Evolutionary conservation across 2,329 filamentous ascomycete genomes (phyloP).

Genomic region (Claviceps digitariae): DNA sequence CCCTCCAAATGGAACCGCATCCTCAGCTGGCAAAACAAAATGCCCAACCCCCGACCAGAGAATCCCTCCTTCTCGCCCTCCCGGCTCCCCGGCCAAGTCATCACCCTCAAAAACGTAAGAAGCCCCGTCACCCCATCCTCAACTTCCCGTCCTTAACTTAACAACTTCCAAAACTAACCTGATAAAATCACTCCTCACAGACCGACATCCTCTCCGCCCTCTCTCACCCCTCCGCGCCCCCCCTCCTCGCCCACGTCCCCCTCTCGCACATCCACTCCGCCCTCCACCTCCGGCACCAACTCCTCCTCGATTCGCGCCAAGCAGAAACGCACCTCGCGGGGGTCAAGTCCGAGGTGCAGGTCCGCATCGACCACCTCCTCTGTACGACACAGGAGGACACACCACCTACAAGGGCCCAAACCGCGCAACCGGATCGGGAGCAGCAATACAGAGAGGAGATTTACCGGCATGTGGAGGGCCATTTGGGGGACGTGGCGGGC

Average conservation of each 20-base stretch:
- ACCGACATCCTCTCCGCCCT: conserved; percentile 12
- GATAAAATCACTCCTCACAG: too few relatives aligned
- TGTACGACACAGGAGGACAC: background rate
- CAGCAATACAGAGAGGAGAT: conserved; percentile 8
- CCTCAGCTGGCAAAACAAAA: background rate
- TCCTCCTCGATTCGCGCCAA: conserved; percentile 5
- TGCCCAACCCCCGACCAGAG: background rate
- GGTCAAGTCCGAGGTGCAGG: background rate
- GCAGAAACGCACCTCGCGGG: background rate
- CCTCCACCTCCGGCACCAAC: conserved; percentile 10
- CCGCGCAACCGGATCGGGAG: background rate
- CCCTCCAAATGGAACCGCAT: background rate
- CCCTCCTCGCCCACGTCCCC: conserved; percentile 10
- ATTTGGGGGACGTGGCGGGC: conserved; percentile 9
- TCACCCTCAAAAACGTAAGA: conserved; percentile 9
- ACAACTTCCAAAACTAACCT: too few relatives aligned
- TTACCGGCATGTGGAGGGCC: conserved; percentile 14
- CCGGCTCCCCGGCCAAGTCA: background rate
- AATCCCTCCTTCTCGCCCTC: background rate
- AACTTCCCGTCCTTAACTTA: too few relatives aligned
- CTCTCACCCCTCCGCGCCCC: conserved; percentile 8
- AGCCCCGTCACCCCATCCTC: too few relatives aligned
- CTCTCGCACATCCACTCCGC: conserved; percentile 6
- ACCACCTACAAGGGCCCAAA: background rate
- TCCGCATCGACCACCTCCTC: background rate